phyloP scores from a whole-genome alignment of 2,329 filamentous ascomycete genomes.

The Colletotrichum sublineola region DNA sequence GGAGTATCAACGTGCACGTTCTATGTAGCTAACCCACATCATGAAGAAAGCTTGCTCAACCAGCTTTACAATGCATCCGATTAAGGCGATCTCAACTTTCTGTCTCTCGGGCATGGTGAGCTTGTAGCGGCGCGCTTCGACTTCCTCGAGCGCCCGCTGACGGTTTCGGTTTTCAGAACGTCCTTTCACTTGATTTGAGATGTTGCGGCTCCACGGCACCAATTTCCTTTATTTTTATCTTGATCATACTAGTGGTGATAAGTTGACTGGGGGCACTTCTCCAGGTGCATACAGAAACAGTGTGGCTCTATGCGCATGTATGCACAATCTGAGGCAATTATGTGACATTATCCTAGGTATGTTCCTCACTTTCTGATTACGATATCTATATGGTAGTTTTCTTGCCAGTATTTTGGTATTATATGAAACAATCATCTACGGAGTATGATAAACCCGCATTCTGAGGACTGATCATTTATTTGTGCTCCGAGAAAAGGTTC shows the following conservation, averaged over 20 bases:
- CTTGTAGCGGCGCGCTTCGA: conserved; percentile 1
- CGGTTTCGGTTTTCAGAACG: conserved; percentile 16
- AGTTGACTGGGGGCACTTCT: neutral
- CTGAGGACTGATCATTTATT: neutral
- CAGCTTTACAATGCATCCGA: neutral
- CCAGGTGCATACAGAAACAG: too few relatives aligned
- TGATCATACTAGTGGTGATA: neutral
- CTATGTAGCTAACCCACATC: neutral
- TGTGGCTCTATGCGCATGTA: neutral
- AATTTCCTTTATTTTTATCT: conserved; percentile 6
- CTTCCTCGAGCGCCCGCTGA: conserved; percentile 15
- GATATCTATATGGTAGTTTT: neutral
- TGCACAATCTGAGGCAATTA: neutral
- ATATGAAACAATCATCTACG: conserved; percentile 9
- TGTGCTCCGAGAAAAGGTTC: neutral
- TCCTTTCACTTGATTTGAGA: conserved; percentile 22
- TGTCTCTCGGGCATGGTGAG: neutral
- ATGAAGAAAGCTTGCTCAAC: conserved; percentile 6
- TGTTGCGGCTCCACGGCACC: conserved; percentile 11
- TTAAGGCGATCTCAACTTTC: conserved; percentile 6
- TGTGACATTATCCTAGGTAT: neutral
- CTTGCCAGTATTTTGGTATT: neutral
- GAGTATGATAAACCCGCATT: conserved; percentile 3
- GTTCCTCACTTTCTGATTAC: conserved; percentile 5
- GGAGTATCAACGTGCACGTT: conserved; percentile 18